Conservation (phyloP, 768 basidiomycete genomes). For the Tricholoma furcatifolium region DNA sequence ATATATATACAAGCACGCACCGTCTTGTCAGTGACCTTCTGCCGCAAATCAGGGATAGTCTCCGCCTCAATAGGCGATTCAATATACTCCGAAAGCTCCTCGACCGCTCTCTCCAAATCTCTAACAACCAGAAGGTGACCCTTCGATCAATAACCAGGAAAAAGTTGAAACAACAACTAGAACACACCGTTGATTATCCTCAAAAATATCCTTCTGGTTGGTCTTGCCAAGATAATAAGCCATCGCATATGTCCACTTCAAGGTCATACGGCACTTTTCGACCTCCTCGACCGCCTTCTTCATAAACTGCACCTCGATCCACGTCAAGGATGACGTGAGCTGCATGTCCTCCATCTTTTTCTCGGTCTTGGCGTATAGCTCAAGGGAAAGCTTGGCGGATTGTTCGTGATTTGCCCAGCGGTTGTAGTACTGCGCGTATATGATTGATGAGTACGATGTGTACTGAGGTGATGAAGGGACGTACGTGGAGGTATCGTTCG, state of each 20-base stretch:
- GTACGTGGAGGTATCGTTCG: conserved; percentile 93
- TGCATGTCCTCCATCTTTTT: conserved; percentile 99
- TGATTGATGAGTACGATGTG: conserved; percentile 7
- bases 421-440: conserved; percentile 84
- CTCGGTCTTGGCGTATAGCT: conserved; percentile 93
- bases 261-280: conserved; percentile 86
- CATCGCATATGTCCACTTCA: conserved; percentile 99
- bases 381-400: conserved; percentile 93
- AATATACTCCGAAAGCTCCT: conserved; percentile 89
- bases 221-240: conserved; percentile 91
- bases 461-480: conserved; percentile 26
- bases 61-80: conserved; percentile 91
- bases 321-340: conserved; percentile 84
- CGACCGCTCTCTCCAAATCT: conserved; percentile 93
- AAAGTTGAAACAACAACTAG: neutral
- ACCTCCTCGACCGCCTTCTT: conserved; percentile 96
- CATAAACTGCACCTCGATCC: conserved; percentile 99
- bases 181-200: conserved; percentile 89
- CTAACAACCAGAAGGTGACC: conserved; percentile 35
- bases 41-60: conserved; percentile 74
- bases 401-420: conserved; percentile 99
- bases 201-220: conserved; percentile 93
- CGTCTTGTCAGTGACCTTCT: conserved; percentile 95
- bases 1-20: conserved; percentile 50
- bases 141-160: neutral